These are phyloP conservation scores for Paecilomyces sp. DNA, from an alignment of 2,329 filamentous ascomycete genomes.

Conservation along the genomic window DNA sequence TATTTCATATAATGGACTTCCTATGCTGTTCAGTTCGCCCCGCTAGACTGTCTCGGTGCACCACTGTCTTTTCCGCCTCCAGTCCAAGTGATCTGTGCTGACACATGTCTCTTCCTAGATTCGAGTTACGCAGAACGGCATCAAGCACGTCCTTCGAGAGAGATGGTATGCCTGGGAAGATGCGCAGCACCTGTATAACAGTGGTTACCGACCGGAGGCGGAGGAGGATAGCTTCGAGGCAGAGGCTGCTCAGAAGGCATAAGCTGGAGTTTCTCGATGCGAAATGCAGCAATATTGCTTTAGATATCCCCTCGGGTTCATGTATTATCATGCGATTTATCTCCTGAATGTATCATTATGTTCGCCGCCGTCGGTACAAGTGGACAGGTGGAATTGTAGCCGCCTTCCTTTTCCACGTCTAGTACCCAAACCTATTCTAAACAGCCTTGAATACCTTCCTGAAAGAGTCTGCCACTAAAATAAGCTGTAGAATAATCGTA, in stretches of 20 bases:
- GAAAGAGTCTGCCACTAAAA: neutral
- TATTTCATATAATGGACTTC: neutral
- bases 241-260: neutral
- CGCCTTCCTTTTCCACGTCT: neutral
- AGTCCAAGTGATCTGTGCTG: neutral
- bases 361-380: neutral
- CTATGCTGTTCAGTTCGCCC: neutral
- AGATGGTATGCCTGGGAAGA: slow-evolving; percentile 73
- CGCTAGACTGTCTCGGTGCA: neutral
- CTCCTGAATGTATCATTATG: neutral
- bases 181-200: slow-evolving; percentile 28
- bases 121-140: slow-evolving; percentile 66
- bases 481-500: neutral
- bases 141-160: slow-evolving; percentile 81
- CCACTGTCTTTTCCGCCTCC: neutral
- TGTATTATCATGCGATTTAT: neutral
- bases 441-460: neutral
- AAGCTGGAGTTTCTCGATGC: neutral
- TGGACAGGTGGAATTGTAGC: neutral
- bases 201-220: slow-evolving; percentile 28
- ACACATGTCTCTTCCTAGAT: slow-evolving; percentile 46
- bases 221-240: slow-evolving; percentile 13
- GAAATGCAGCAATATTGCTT: neutral
- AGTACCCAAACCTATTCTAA: neutral
- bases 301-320: neutral